A percentile compares a stretch with the other conserved stretches of the same genome.
These are phyloP conservation scores for Candida hungchunana DNA, from an alignment of 805 yeast species.

Conservation along the genomic window DNA sequence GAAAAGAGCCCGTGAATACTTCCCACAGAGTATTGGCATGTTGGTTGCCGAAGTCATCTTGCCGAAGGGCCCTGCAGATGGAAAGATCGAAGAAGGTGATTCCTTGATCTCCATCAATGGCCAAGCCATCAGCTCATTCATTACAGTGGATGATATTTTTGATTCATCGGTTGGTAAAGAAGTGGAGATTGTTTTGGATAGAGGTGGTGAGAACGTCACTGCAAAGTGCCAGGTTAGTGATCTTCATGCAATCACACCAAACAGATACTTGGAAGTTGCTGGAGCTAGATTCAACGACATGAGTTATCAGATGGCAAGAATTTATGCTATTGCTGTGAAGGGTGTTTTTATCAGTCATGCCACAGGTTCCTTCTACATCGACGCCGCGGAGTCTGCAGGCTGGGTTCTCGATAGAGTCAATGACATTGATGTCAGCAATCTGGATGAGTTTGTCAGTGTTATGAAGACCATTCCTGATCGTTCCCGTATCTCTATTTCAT, in stretches of 20 bases:
- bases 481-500: constrained; percentile 62
- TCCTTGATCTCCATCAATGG: constrained; percentile 71
- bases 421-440: constrained; percentile 65
- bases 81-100: constrained; percentile 77
- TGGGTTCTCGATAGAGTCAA: constrained; percentile 81
- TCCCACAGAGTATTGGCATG: constrained; percentile 75
- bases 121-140: constrained; percentile 59
- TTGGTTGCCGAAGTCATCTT: constrained; percentile 78
- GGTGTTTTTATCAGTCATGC: constrained; percentile 83
- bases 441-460: constrained; percentile 73
- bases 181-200: constrained; percentile 56
- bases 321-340: constrained; percentile 74
- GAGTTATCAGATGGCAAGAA: constrained; percentile 85
- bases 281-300: constrained; percentile 86
- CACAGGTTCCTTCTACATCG: constrained; percentile 67
- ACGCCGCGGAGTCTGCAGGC: constrained; percentile 57
- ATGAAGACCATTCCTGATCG: constrained; percentile 76
- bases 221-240: constrained; percentile 61
- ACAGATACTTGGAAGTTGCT: constrained; percentile 71
- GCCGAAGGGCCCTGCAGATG: constrained; percentile 83
- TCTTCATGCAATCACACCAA: constrained; percentile 79
- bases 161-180: constrained; percentile 64
- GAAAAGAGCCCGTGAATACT: constrained; percentile 55
- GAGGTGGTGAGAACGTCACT: constrained; percentile 62
- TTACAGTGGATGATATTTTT: constrained; percentile 76